Base-by-base conservation (phyloP, 2,329 filamentous ascomycete genomes). In the Leptographium flavum region DNA sequence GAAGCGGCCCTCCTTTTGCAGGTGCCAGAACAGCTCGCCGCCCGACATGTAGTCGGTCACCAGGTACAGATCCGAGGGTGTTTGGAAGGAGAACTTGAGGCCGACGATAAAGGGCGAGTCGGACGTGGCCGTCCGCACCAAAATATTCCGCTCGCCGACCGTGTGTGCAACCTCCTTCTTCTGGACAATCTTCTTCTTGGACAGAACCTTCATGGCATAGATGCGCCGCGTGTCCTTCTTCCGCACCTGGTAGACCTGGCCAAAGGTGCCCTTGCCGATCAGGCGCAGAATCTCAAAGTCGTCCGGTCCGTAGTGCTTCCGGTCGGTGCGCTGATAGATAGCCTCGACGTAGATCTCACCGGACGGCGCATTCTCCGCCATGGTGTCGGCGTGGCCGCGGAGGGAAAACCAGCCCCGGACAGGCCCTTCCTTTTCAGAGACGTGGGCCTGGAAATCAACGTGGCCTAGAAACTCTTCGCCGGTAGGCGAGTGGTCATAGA, bases 21-120 rank as follows among this genome's bases (percentile, higher is more conserved):
- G 66, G 68, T 98, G 92, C 90, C 92, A 98, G 65, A 98, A 98
- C 2, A 98, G 71, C 63, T 98, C 92, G 47, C 92, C 92, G 33
- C 92, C 92, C 15, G 92, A 98, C 92, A 98, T 96, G 68, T 95
- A 98, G 60, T 96, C 92, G 5, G 92, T 96, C 14, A 98, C 92
- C n/a, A 98, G 73, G 60, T 96, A 96, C 2, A 98, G 75, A 62
- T 98, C 92, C 4, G 88, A 92, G 2, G 88, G 86, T 0, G 92
- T 96, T 62, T 98, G 92, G 69, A 98, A 98, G 0, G 92, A 96
- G 60, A 96, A 98, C 58, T 98, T 98, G 56, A 98, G 73, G 8
- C 90, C 90, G 35, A 98, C 92, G 50, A 98, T 98, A 59, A 98
- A 98, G 0, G 90, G 87, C 15, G 92, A 98, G 52, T 96, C 87